Evolutionary conservation across 257 asterid genomes (phyloP).

Genomic region (Primulina eburnea): DNA sequence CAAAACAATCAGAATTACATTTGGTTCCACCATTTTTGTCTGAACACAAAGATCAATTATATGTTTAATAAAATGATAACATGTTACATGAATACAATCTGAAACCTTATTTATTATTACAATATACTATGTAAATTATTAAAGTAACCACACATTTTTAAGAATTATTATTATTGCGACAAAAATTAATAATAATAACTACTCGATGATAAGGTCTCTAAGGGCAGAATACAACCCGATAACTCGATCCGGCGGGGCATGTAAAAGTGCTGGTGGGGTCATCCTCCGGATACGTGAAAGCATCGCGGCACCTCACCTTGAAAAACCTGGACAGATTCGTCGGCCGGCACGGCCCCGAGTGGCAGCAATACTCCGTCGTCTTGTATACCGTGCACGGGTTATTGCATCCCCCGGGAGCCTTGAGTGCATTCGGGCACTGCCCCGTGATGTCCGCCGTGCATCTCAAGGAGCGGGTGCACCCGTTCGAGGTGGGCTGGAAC

Average conservation of each 20-base stretch:
- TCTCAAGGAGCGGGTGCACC: slow-evolving; percentile 39
- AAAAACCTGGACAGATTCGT: slow-evolving; percentile 52
- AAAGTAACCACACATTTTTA: too few relatives aligned
- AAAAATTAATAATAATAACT: slow-evolving; percentile 31
- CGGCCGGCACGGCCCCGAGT: slow-evolving; percentile 54
- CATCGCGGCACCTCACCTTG: slow-evolving; percentile 56
- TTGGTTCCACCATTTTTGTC: too few relatives aligned
- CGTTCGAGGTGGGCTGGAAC: slow-evolving; percentile 41
- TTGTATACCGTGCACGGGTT: slow-evolving; percentile 71
- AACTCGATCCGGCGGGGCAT: slow-evolving; percentile 44
- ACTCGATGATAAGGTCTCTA: not conserved
- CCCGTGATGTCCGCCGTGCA: slow-evolving; percentile 59
- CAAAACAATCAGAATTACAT: too few relatives aligned
- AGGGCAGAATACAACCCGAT: slow-evolving; percentile 55
- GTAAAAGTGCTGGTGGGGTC: slow-evolving; percentile 50
- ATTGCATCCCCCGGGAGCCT: slow-evolving; percentile 66
- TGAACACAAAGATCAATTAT: too few relatives aligned
- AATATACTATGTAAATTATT: too few relatives aligned
- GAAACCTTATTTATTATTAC: too few relatives aligned
- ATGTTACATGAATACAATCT: too few relatives aligned
- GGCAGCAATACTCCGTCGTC: slow-evolving; percentile 68
- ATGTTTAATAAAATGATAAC: too few relatives aligned
- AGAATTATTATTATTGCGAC: not conserved
- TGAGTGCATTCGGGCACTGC: slow-evolving; percentile 50
- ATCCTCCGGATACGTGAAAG: slow-evolving; percentile 53